Percentiles rank a stretch among this genome's conserved stretches.
phyloP scores from a whole-genome alignment of 2,329 filamentous ascomycete species.

The Trichoderma sp. region DNA sequence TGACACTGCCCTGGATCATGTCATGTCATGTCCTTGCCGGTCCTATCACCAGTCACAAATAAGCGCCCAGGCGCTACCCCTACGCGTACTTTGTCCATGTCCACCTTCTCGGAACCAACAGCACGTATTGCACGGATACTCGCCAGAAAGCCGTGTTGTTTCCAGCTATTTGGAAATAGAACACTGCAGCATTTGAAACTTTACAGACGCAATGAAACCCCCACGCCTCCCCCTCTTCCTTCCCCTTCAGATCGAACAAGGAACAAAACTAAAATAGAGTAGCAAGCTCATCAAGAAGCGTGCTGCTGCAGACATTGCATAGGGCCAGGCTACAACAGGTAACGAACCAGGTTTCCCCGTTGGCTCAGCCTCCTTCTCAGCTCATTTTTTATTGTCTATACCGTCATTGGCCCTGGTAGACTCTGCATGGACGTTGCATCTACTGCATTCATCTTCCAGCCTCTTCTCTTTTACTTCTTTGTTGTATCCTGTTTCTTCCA shows the following conservation, averaged over 20 bases:
- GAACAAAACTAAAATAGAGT: background rate
- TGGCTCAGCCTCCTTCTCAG: conserved; percentile 9
- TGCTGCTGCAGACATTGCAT: background rate
- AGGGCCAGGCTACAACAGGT: background rate
- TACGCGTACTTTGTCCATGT: background rate
- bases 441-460: background rate
- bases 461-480: background rate
- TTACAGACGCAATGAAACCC: background rate
- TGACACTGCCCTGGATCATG: background rate
- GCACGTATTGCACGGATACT: background rate
- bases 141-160: background rate
- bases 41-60: conserved; percentile 5
- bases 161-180: background rate
- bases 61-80: conserved; percentile 2
- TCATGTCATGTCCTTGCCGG: background rate
- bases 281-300: background rate
- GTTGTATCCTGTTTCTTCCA: background rate
- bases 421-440: background rate
- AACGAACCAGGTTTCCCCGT: background rate
- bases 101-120: background rate
- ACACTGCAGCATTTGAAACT: background rate
- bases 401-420: background rate
- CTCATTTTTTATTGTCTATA: background rate
- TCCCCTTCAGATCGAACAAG: background rate
- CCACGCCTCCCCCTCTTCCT: background rate